Percentiles rank a stretch among this genome's conserved stretches.
These are phyloP conservation scores for Clonostachys chloroleuca DNA, from an alignment of 2,329 filamentous ascomycete species.

Conservation along the genomic window DNA sequence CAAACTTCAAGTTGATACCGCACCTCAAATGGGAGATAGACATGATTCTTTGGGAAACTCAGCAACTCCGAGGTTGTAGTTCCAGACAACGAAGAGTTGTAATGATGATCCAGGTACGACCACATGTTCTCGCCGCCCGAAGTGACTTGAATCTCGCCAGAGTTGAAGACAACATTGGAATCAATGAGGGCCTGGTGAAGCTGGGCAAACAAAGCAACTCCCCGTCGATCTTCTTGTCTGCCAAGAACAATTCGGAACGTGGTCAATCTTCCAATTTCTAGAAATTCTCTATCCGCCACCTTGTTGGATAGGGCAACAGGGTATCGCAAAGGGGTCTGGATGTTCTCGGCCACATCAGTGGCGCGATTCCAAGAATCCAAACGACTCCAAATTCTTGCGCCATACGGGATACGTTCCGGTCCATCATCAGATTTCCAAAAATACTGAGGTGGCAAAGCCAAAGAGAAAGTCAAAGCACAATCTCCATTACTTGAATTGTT, in stretches of 20 bases:
- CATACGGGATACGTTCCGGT: conserved; percentile 21
- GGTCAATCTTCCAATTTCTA: conserved; percentile 55
- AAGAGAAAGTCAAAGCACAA: conserved; percentile 37
- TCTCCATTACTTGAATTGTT: conserved; percentile 12
- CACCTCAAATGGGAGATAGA: conserved; percentile 61
- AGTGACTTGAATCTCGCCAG: conserved; percentile 33
- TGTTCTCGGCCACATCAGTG: conserved; percentile 35
- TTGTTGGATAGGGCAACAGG: conserved; percentile 32
- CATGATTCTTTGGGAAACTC: conserved; percentile 1
- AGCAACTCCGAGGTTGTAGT: conserved; percentile 1
- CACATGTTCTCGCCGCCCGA: conserved; percentile 17
- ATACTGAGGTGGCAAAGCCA: conserved; percentile 44
- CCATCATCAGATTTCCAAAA: conserved; percentile 30
- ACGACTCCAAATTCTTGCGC: conserved; percentile 28
- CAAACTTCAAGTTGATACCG: conserved; percentile 93
- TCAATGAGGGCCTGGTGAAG: conserved; percentile 58
- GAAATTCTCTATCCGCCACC: conserved; percentile 22
- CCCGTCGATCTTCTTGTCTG: conserved; percentile 8
- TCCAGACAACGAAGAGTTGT: not conserved
- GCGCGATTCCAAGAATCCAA: conserved; percentile 43
- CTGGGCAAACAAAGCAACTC: conserved; percentile 1
- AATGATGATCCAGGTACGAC: conserved; percentile 20
- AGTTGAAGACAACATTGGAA: conserved; percentile 60
- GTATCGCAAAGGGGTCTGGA: conserved; percentile 18
- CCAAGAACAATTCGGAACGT: conserved; percentile 43